Evolutionary conservation across 768 basidiomycete genomes (phyloP).

Genomic region (Chiua virens): DNA sequence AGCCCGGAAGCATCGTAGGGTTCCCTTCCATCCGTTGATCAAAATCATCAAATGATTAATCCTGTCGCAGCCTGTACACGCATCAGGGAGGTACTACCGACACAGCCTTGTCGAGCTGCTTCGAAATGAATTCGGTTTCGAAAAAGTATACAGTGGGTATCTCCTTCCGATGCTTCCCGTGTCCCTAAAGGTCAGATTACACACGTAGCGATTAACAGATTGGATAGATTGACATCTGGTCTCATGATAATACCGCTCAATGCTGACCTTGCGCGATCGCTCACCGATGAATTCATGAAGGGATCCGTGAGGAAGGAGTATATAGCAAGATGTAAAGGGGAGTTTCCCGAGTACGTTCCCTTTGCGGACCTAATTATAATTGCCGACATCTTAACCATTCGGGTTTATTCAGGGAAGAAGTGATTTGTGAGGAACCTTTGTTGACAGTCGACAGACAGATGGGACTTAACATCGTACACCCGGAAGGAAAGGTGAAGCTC

Average conservation of each 20-base stretch:
- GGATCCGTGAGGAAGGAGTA: conserved; percentile 91
- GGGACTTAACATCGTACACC: conserved; percentile 95
- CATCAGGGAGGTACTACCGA: conserved; percentile 85
- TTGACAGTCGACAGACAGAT: conserved; percentile 94
- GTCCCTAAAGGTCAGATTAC: not conserved
- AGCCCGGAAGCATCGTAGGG: conserved; percentile 95
- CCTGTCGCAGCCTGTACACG: conserved; percentile 75
- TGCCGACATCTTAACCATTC: not conserved
- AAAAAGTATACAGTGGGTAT: conserved; percentile 79
- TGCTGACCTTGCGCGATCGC: conserved; percentile 59
- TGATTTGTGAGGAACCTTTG: conserved; percentile 83
- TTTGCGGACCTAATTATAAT: not conserved
- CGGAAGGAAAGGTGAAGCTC: conserved; percentile 79
- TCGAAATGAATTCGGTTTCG: conserved; percentile 76
- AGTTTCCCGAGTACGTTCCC: conserved; percentile 78
- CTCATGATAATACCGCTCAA: conserved; percentile 91
- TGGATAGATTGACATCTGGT: conserved; percentile 93
- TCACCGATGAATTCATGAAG: conserved; percentile 80
- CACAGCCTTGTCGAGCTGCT: conserved; percentile 89
- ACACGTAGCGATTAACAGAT: conserved; percentile 79
- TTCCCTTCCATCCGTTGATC: conserved; percentile 6
- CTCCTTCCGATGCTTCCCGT: not conserved
- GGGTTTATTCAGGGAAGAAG: conserved; percentile 56
- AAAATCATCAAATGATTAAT: not conserved
- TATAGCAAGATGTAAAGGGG: conserved; percentile 80